A percentile compares a stretch with the other conserved stretches of the same genome.
phyloP scores from a whole-genome alignment of 805 yeast genomes.

The Wickerhamiella vanderwaltii region DNA sequence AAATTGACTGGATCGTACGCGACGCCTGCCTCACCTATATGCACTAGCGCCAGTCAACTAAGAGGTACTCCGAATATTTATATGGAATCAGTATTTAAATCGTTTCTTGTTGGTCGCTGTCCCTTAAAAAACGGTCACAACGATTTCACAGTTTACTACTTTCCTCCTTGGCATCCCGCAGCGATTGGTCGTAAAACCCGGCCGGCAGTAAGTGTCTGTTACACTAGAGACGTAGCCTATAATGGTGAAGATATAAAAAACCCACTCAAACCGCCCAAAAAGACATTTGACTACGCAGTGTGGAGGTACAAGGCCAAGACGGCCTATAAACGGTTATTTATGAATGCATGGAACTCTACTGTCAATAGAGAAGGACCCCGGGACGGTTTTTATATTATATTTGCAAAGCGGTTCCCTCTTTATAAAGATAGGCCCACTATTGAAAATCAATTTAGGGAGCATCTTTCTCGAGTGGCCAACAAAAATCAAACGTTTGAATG shows the following conservation, averaged over 20 bases:
- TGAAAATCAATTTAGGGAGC: not conserved
- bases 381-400: constrained; percentile 20
- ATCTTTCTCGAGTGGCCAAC: not conserved
- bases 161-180: constrained; percentile 22
- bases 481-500: not conserved
- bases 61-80: constrained; percentile 4
- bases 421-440: not conserved
- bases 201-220: constrained; percentile 16
- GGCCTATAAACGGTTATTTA: constrained; percentile 14
- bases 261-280: not conserved
- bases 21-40: constrained; percentile 6
- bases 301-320: constrained; percentile 17
- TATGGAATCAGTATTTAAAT: not conserved
- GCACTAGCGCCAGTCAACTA: not conserved
- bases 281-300: constrained; percentile 19
- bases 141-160: constrained; percentile 6
- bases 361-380: not conserved
- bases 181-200: constrained; percentile 19
- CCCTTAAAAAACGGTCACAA: not conserved
- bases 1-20: not conserved
- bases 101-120: not conserved
- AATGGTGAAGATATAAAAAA: constrained; percentile 15
- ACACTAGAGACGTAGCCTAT: constrained; percentile 11
- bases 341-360: constrained; percentile 8
- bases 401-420: not conserved